Conservation (phyloP, 192 early-diverging fungal species). For the Allomyces javanicus region DNA sequence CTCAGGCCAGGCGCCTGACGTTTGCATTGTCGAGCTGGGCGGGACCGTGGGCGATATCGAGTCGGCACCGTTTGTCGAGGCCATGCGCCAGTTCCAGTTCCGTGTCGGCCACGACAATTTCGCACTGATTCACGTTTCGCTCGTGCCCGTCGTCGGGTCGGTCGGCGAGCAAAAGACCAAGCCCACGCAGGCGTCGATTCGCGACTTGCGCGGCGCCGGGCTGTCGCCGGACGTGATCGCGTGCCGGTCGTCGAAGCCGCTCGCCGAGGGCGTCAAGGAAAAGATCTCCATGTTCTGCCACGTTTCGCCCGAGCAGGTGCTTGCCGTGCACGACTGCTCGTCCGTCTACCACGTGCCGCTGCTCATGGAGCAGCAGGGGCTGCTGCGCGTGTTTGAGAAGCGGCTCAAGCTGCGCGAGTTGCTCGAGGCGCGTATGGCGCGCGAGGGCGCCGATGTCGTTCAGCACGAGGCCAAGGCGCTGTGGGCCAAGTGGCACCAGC, state of each 20-base stretch:
- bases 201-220: conserved; percentile 85
- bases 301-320: conserved; percentile 74
- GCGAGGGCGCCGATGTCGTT: not conserved
- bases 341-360: conserved; percentile 95
- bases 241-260: conserved; percentile 68
- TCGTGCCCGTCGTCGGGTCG: conserved; percentile 88
- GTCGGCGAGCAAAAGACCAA: conserved; percentile 99
- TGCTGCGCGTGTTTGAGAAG: conserved; percentile 61
- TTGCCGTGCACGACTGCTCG: conserved; percentile 90
- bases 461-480: conserved; percentile 11
- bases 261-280: conserved; percentile 60
- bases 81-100: conserved; percentile 99
- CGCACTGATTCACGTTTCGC: conserved; percentile 88
- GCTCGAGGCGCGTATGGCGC: not conserved
- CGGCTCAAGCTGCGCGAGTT: conserved; percentile 46
- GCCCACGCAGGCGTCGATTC: conserved; percentile 91
- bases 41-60: conserved; percentile 99
- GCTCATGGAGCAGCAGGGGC: conserved; percentile 65
- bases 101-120: conserved; percentile 97
- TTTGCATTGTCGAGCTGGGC: conserved; percentile 95
- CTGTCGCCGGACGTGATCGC: conserved; percentile 91
- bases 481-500: conserved; percentile 70
- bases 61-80: conserved; percentile 97
- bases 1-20: conserved; percentile 62
- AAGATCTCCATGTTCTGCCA: conserved; percentile 99